Base-by-base conservation (phyloP, 73 alveolate genomes). In the Paraurostyla sp. region DNA sequence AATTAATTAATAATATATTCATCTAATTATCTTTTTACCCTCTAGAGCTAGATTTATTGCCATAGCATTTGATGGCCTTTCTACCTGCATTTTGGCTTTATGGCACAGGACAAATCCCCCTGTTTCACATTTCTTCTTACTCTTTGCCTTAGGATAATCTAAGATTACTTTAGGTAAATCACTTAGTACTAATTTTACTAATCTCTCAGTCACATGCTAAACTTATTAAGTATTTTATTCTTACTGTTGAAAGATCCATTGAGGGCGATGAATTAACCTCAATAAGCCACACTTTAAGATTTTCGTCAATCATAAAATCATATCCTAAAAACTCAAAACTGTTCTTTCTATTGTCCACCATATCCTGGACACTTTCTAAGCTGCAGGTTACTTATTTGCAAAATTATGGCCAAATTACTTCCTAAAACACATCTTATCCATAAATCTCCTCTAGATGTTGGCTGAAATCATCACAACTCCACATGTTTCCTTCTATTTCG, bases 381-480 rank as follows among this genome's bases (percentile, higher is more conserved):
- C 86, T 41, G 81, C 87, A 69, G 0, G 76, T 63, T 25, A 91
- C 88, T 27, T 76, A 42, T 41, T 84, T 46, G 45, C 69, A 68
- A 22, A 83, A 48, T 49, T 84, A 33, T 20, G 85, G 91, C 78
- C 82, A 69, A 3, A 91, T 56, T 38, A 69, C 75, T 54, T 91
- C 88, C 33, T 63, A 35, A 75, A 68, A 91, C 20, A 75, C 75
- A 71, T 91, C 95, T 15, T 63, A 51, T 9, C 92, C 93, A 25
- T 60, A 45, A 6, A 29, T 32, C 52, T 68, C 88, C 48, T 73
- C 7, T 23, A 97, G 91, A 91, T 88, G 94, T 49, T 87, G 83
- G 59, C 93, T 71, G 85, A 97, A 94, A 49, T 97, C 96, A 49
- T 97, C 99, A 78, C 85, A 83, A 56, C 93, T 88, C 99, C 98